Conservation (phyloP, 2,329 filamentous ascomycete species). For the Fusarium nematophilum region DNA sequence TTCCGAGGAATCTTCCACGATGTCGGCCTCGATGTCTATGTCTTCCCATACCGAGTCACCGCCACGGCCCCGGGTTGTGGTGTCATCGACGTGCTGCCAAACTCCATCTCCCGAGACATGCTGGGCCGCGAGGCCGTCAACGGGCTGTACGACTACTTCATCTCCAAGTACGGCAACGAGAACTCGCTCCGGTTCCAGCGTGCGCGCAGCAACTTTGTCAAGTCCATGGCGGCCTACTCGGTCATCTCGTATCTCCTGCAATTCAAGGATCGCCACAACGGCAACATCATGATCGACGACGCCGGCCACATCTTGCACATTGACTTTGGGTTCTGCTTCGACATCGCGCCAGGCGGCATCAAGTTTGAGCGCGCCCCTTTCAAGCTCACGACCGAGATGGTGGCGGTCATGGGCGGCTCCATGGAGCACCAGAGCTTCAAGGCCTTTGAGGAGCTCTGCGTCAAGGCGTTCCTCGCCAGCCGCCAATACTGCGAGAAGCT, state of each 20-base stretch:
- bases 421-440: conserved; percentile 88
- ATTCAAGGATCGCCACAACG: conserved; percentile 99
- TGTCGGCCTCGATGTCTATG: conserved; percentile 94
- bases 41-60: conserved; percentile 96
- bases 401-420: conserved; percentile 96
- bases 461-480: conserved; percentile 93
- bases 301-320: conserved; percentile 98
- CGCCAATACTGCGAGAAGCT: conserved; percentile 90
- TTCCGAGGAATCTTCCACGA: conserved; percentile 97
- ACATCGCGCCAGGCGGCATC: conserved; percentile 96
- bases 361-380: conserved; percentile 98
- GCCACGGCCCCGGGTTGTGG: conserved; percentile 97
- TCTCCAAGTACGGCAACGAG: conserved; percentile 96
- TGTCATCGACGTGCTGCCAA: conserved; percentile 97
- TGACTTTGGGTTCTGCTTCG: conserved; percentile 99
- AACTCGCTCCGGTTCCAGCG: conserved; percentile 95
- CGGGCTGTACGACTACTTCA: conserved; percentile 97
- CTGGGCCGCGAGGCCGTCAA: conserved; percentile 97
- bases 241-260: conserved; percentile 96
- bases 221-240: conserved; percentile 98
- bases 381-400: conserved; percentile 97
- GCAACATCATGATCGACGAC: conserved; percentile 99
- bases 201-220: conserved; percentile 96
- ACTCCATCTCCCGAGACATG: conserved; percentile 99
- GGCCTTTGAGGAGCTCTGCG: conserved; percentile 95